These are phyloP conservation scores for Schrenkiella parvula DNA, from an alignment of 345 rosid species.

Conservation along the genomic window DNA sequence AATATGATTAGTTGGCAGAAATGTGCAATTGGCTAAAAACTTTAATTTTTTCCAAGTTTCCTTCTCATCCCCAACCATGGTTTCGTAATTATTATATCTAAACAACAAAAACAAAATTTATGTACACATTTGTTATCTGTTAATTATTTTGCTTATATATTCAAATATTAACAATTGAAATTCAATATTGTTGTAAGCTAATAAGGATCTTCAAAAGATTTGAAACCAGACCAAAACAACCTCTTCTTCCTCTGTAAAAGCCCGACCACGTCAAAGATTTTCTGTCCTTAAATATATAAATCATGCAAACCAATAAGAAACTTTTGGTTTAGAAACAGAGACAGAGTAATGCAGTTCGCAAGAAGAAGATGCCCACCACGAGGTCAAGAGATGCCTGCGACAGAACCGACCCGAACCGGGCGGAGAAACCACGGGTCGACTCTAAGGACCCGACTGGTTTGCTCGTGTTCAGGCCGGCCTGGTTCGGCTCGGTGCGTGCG, in stretches of 20 bases:
- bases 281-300: not conserved
- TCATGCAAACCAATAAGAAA: slow-evolving; percentile 5
- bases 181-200: not conserved
- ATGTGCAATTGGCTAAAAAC: not conserved
- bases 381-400: slow-evolving; percentile 3
- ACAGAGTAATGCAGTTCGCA: not conserved
- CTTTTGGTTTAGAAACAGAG: not conserved
- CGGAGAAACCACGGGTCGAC: not conserved
- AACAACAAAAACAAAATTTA: not conserved
- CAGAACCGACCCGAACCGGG: not conserved
- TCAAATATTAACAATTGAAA: not conserved
- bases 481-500: slow-evolving; percentile 20
- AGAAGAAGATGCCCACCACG: slow-evolving; percentile 7
- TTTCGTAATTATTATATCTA: not conserved
- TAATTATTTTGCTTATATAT: not conserved
- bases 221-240: not conserved
- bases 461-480: slow-evolving; percentile 21
- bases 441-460: not conserved
- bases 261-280: not conserved
- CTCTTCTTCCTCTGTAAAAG: not conserved
- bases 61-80: slow-evolving; percentile 3
- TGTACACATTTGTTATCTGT: not conserved
- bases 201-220: not conserved
- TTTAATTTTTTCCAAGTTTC: not conserved
- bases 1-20: slow-evolving; percentile 10